Conservation (phyloP, 139 green algal genomes). For the Chlamydomonas sp. region DNA sequence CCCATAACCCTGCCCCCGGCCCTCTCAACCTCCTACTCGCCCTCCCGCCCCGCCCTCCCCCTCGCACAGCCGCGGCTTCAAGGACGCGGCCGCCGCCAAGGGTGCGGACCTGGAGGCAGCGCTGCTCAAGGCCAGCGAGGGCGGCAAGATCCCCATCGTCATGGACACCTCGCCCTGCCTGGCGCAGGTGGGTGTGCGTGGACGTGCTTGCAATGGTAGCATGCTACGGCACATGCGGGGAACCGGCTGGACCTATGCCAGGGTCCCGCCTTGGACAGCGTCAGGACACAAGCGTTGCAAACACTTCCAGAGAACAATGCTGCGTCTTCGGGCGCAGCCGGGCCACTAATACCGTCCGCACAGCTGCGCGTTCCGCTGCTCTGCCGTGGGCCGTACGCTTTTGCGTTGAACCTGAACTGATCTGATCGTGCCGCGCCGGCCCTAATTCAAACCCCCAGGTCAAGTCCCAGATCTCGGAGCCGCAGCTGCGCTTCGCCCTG, state of each 20-base stretch:
- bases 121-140: constrained; percentile 87
- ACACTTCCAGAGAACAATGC: too few relatives aligned
- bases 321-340: too few relatives aligned
- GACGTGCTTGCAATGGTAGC: neutral
- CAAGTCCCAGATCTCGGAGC: constrained; percentile 80
- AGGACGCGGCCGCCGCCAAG: constrained; percentile 74
- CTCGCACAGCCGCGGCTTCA: constrained; percentile 78
- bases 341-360: too few relatives aligned
- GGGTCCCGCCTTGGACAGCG: too few relatives aligned
- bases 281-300: too few relatives aligned
- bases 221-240: too few relatives aligned
- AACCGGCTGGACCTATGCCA: too few relatives aligned
- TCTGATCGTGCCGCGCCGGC: neutral
- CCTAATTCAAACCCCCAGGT: constrained; percentile 53
- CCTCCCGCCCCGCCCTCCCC: neutral
- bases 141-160: constrained; percentile 93
- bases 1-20: neutral
- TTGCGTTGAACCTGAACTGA: neutral
- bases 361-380: too few relatives aligned
- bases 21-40: neutral
- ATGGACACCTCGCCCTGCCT: constrained; percentile 95
- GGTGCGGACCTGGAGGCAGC: constrained; percentile 77
- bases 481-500: constrained; percentile 84
- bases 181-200: constrained; percentile 63
- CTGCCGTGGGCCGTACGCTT: neutral